Evolutionary conservation across 2,329 filamentous ascomycete genomes (phyloP).

Genomic region (Neopestalotiopsis rosae): DNA sequence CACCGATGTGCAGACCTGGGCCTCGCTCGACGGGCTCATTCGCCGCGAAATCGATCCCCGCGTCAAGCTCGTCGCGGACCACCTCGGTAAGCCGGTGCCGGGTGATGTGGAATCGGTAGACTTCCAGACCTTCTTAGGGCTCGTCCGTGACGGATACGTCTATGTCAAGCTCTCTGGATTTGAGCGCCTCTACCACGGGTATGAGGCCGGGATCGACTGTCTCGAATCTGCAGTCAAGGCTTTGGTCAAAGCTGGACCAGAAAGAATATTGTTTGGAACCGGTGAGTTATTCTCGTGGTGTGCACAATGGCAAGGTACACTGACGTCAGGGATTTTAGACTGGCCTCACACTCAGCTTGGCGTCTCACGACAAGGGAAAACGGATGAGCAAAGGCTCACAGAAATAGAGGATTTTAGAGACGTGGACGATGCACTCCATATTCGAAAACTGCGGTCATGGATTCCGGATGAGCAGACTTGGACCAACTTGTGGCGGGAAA

Average conservation of each 20-base stretch:
- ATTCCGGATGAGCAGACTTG: neutral
- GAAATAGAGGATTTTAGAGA: neutral
- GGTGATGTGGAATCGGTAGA: neutral
- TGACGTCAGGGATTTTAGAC: neutral
- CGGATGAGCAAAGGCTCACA: constrained; percentile 4
- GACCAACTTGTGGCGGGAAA: neutral
- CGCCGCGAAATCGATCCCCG: neutral
- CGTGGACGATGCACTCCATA: constrained; percentile 3
- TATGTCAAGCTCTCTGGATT: constrained; percentile 15
- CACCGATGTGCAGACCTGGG: constrained; percentile 10
- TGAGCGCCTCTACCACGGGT: constrained; percentile 7
- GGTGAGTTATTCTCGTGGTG: neutral
- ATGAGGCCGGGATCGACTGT: neutral
- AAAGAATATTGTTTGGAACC: constrained; percentile 5
- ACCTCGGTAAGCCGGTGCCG: neutral
- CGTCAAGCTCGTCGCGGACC: constrained; percentile 13
- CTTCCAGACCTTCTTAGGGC: constrained; percentile 4
- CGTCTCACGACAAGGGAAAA: constrained; percentile 8
- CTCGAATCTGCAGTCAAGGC: neutral
- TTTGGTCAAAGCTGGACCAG: neutral
- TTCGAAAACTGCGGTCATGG: neutral
- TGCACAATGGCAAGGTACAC: neutral
- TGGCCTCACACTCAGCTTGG: constrained; percentile 12
- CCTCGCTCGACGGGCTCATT: constrained; percentile 2
- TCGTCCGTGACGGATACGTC: neutral